Percentiles rank a stretch among this genome's conserved stretches.
Conservation (phyloP, 495 filamentous ascomycete genomes). For the Penicillium egyptiacum region DNA sequence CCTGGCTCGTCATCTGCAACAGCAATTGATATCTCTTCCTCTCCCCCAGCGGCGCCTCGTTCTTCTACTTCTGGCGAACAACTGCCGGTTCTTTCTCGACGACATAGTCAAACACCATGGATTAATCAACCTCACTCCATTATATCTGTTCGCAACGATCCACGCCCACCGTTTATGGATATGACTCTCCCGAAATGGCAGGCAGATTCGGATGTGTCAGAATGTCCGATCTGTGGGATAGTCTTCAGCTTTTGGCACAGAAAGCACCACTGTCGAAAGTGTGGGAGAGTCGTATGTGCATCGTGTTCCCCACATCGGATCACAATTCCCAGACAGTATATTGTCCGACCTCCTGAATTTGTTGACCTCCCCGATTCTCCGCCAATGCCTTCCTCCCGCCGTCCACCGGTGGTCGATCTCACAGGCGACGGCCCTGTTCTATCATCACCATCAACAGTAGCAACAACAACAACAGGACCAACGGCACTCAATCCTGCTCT, state of each 20-base stretch:
- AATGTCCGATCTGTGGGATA: slow-evolving; percentile 77
- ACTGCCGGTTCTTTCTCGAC: slow-evolving; percentile 3
- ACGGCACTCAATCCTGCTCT: slow-evolving; percentile 52
- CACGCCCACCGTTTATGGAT: slow-evolving; percentile 1
- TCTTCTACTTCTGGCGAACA: slow-evolving; percentile 11
- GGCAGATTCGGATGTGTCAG: slow-evolving; percentile 72
- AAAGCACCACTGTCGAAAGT: slow-evolving; percentile 96
- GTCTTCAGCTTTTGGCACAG: slow-evolving; percentile 83
- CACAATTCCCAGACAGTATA: slow-evolving; percentile 88
- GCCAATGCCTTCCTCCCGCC: slow-evolving; percentile 18
- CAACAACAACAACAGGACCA: slow-evolving; percentile 11
- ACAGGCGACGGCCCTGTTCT: slow-evolving; percentile 38
- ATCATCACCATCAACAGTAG: slow-evolving; percentile 16
- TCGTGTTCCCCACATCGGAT: slow-evolving; percentile 93
- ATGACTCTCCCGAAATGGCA: slow-evolving; percentile 72
- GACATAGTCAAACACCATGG: not conserved
- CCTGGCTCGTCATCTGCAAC: slow-evolving; percentile 37
- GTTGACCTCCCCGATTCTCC: slow-evolving; percentile 26
- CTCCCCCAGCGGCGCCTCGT: slow-evolving; percentile 22
- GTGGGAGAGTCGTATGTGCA: slow-evolving; percentile 89
- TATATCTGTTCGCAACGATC: not conserved
- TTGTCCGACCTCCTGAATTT: slow-evolving; percentile 73
- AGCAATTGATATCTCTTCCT: slow-evolving; percentile 43
- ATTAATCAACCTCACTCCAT: not conserved
- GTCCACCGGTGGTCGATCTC: slow-evolving; percentile 37